Evolutionary conservation across 768 basidiomycete species (phyloP).

Genomic region (Pleurotus eryngii): DNA sequence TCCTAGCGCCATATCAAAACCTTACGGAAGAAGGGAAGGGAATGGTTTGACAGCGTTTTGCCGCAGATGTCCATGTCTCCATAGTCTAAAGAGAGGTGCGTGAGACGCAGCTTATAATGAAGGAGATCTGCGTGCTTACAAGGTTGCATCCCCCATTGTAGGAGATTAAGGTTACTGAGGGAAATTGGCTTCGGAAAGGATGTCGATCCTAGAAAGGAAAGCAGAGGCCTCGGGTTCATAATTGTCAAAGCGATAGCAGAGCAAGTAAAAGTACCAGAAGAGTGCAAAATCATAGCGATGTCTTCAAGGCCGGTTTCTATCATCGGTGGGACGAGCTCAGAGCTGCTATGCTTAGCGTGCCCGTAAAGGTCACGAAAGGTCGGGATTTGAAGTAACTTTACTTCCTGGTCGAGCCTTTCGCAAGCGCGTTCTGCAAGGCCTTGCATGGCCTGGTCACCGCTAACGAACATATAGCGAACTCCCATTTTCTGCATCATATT

Average conservation of each 20-base stretch:
- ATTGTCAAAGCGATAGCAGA: neutral
- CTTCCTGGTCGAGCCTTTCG: neutral
- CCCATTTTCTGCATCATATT: slow-evolving; percentile 32
- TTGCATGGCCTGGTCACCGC: slow-evolving; percentile 18
- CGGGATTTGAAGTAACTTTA: slow-evolving; percentile 5
- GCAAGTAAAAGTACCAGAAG: slow-evolving; percentile 14
- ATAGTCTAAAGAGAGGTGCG: slow-evolving; percentile 9
- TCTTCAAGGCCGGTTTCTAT: slow-evolving; percentile 2
- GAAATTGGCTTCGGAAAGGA: slow-evolving; percentile 16
- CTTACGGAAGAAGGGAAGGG: slow-evolving; percentile 18
- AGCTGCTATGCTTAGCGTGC: neutral
- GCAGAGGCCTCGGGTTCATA: neutral
- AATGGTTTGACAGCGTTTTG: slow-evolving; percentile 11
- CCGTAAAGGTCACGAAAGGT: slow-evolving; percentile 10
- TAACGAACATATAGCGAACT: slow-evolving; percentile 22
- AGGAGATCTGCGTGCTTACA: slow-evolving; percentile 8
- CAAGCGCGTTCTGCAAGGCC: slow-evolving; percentile 13
- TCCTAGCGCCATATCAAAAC: neutral
- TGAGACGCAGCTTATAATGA: neutral
- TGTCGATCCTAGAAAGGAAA: slow-evolving; percentile 12
- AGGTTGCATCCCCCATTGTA: slow-evolving; percentile 16
- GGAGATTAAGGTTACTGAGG: slow-evolving; percentile 11
- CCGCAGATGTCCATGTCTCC: slow-evolving; percentile 18
- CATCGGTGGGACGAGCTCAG: neutral
- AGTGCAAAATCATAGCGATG: slow-evolving; percentile 16